phyloP scores from a whole-genome alignment of 371 early-diverging fungal species.

The Entomophthora muscae region DNA sequence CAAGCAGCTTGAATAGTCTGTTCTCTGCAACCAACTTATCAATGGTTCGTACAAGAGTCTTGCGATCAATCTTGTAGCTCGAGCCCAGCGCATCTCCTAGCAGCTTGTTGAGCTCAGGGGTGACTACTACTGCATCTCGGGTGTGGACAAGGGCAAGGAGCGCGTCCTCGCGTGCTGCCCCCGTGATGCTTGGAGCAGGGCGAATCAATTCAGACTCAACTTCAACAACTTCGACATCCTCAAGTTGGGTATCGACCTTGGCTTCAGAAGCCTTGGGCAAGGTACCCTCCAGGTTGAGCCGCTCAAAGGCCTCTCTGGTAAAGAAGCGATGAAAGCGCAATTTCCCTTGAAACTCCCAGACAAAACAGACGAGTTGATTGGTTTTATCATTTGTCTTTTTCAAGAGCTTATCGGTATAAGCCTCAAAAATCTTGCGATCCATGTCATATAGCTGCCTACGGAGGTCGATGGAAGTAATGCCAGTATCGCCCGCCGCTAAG shows the following conservation, averaged over 20 bases:
- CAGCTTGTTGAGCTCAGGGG: not conserved
- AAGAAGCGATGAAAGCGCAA: not conserved
- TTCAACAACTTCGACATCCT: not conserved
- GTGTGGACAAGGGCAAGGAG: not conserved
- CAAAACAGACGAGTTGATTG: not conserved
- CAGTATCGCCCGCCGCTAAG: not conserved
- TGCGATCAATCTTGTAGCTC: not conserved
- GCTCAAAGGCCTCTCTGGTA: not conserved
- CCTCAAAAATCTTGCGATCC: not conserved
- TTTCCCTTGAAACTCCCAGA: not conserved
- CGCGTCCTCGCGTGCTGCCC: not conserved
- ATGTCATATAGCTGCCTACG: not conserved
- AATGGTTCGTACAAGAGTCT: not conserved
- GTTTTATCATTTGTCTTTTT: not conserved
- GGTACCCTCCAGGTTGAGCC: not conserved
- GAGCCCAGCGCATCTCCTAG: not conserved
- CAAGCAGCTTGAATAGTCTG: not conserved
- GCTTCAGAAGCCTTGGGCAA: not conserved
- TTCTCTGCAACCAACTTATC: not conserved
- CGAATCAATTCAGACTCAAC: not conserved
- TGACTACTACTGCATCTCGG: not conserved
- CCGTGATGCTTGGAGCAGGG: not conserved
- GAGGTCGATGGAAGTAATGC: not conserved
- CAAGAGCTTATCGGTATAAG: not conserved
- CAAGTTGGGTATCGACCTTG: not conserved